phyloP scores from a whole-genome alignment of 2,329 filamentous ascomycete species.

The Penicillium sp. region DNA sequence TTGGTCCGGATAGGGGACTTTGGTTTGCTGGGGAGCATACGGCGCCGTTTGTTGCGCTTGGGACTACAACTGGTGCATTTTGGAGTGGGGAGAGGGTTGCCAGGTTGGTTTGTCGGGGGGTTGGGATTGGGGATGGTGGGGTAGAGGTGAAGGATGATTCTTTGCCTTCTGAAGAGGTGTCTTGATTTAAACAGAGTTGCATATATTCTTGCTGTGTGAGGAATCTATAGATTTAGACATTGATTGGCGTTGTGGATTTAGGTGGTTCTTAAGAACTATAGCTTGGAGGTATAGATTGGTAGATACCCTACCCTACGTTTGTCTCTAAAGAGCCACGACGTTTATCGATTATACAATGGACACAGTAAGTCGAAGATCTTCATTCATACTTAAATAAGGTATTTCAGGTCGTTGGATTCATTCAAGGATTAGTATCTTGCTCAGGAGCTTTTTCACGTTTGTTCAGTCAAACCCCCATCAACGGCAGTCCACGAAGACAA shows the following conservation, averaged over 20 bases:
- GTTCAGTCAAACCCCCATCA: not conserved
- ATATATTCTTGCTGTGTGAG: not conserved
- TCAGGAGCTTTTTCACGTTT: conserved; percentile 6
- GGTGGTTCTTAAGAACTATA: not conserved
- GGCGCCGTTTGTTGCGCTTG: conserved; percentile 76
- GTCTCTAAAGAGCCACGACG: not conserved
- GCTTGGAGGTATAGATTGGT: not conserved
- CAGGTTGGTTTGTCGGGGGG: conserved; percentile 40
- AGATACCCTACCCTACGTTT: not conserved
- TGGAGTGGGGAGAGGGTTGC: conserved; percentile 80
- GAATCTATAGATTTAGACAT: not conserved
- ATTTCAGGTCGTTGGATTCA: conserved; percentile 14
- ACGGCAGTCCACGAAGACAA: not conserved
- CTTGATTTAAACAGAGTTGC: not conserved
- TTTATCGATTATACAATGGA: not conserved
- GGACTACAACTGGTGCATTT: conserved; percentile 82
- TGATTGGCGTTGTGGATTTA: not conserved
- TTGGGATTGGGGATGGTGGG: conserved; percentile 21
- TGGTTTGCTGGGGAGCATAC: conserved; percentile 91
- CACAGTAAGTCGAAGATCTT: not conserved
- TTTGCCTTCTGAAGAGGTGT: conserved; percentile 20
- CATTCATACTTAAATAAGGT: conserved; percentile 5
- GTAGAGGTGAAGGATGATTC: conserved; percentile 25
- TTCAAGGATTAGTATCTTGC: conserved; percentile 21
- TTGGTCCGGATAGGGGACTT: conserved; percentile 51